These are phyloP conservation scores for Suillus decipiens DNA, from an alignment of 768 basidiomycete genomes.

Conservation along the genomic window DNA sequence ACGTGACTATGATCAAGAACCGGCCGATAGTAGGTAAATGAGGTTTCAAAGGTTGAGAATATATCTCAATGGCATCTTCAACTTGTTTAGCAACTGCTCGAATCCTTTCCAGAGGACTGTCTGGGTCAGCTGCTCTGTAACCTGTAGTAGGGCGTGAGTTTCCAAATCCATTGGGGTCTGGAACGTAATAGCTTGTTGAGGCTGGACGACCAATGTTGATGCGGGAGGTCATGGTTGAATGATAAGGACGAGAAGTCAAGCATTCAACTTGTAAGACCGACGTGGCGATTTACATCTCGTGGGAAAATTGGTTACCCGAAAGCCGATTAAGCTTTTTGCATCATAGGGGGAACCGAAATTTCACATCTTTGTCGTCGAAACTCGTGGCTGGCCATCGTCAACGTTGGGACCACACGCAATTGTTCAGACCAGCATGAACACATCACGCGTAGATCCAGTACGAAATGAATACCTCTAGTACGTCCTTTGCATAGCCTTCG, in stretches of 20 bases:
- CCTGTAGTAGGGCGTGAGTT: constrained; percentile 70
- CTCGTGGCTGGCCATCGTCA: not conserved
- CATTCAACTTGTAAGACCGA: constrained; percentile 1
- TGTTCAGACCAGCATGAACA: not conserved
- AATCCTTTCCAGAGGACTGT: constrained; percentile 81
- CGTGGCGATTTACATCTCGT: constrained; percentile 4
- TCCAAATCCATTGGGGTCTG: constrained; percentile 78
- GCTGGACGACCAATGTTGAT: constrained; percentile 81
- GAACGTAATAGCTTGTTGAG: constrained; percentile 51
- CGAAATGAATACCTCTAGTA: constrained; percentile 32
- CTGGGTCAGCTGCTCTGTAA: constrained; percentile 78
- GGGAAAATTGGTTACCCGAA: not conserved
- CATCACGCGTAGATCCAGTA: constrained; percentile 3
- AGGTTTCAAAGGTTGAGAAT: constrained; percentile 91
- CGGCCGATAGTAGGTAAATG: constrained; percentile 93
- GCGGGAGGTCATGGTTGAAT: constrained; percentile 69
- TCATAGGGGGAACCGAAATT: constrained; percentile 2
- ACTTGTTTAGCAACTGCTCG: constrained; percentile 69
- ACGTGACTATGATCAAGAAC: constrained; percentile 97
- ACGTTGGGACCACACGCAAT: not conserved
- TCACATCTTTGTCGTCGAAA: not conserved
- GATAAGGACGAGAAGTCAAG: constrained; percentile 10
- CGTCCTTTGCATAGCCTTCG: constrained; percentile 11
- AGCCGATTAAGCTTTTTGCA: not conserved
- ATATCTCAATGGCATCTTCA: constrained; percentile 92